phyloP scores from a whole-genome alignment of 768 basidiomycete species.

The Lentinula sp. region DNA sequence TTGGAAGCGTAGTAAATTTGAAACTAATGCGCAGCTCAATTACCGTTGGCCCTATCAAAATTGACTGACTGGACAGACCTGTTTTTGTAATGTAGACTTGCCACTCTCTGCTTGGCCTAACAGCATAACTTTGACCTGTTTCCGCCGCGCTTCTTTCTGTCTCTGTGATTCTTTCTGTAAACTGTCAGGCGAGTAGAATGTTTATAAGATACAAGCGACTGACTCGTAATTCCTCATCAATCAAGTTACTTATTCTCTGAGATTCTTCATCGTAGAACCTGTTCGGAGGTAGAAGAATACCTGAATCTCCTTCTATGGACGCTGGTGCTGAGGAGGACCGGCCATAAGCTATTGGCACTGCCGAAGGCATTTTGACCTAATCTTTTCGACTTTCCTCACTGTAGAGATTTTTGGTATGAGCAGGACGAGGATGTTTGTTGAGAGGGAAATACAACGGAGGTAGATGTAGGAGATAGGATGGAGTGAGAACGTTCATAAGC shows the following conservation, averaged over 20 bases:
- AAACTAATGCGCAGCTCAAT: slow-evolving; percentile 27
- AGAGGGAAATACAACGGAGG: neutral
- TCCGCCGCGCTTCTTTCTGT: slow-evolving; percentile 37
- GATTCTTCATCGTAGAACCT: slow-evolving; percentile 35
- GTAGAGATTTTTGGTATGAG: too few species aligned
- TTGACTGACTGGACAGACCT: slow-evolving; percentile 17
- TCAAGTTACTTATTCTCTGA: slow-evolving; percentile 38
- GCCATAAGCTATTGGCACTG: neutral
- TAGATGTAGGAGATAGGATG: neutral
- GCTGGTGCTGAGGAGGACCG: slow-evolving; percentile 4
- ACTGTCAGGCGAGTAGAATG: neutral
- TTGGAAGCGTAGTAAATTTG: slow-evolving; percentile 74
- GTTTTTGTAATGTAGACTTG: slow-evolving; percentile 81
- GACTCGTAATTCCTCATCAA: slow-evolving; percentile 55
- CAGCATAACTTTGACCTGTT: slow-evolving; percentile 63
- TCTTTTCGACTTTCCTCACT: neutral
- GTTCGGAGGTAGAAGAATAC: neutral
- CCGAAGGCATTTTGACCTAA: neutral
- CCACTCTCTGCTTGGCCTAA: slow-evolving; percentile 79
- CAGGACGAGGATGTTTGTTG: neutral
- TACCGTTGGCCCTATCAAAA: neutral
- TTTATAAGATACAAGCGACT: neutral
- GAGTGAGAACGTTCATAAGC: neutral
- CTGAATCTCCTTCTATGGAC: slow-evolving; percentile 3
- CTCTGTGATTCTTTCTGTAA: slow-evolving; percentile 42